A percentile compares a stretch with the other conserved stretches of the same genome.
Conservation (phyloP, 352 stramenopile species). For the Globisporangium mamillatum region DNA sequence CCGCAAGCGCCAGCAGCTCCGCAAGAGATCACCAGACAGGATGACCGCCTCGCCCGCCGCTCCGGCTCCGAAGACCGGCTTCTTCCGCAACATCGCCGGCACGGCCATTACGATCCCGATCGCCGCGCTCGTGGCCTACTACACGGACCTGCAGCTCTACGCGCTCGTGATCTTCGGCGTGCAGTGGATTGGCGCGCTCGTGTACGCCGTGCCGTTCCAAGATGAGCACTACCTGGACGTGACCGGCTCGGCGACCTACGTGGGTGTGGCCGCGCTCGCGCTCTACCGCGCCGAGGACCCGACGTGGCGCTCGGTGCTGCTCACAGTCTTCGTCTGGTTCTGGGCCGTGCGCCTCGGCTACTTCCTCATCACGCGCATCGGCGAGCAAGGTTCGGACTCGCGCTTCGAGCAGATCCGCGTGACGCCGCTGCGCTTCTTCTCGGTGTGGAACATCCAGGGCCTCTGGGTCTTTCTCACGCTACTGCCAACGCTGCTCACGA, state of each 20-base stretch:
- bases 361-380: constrained; percentile 72
- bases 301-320: constrained; percentile 48
- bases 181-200: constrained; percentile 54
- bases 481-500: constrained; percentile 52
- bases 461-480: constrained; percentile 78
- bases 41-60: constrained; percentile 4
- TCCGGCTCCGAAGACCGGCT: constrained; percentile 25
- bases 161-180: constrained; percentile 49
- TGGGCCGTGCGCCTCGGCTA: constrained; percentile 70
- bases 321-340: constrained; percentile 57
- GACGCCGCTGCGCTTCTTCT: constrained; percentile 64
- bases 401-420: constrained; percentile 69
- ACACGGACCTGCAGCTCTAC: constrained; percentile 41
- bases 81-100: constrained; percentile 41
- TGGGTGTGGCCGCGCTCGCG: constrained; percentile 40
- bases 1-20: not conserved
- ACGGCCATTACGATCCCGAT: constrained; percentile 36
- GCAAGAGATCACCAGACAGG: not conserved
- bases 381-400: constrained; percentile 51
- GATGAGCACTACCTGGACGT: constrained; percentile 78
- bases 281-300: constrained; percentile 27
- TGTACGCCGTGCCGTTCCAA: constrained; percentile 58
- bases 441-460: constrained; percentile 73
- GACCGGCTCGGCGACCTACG: constrained; percentile 67
- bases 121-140: constrained; percentile 33